Base-by-base conservation (phyloP, 1,284 basidiomycete genomes). In the Ceratobasidium sp. region DNA sequence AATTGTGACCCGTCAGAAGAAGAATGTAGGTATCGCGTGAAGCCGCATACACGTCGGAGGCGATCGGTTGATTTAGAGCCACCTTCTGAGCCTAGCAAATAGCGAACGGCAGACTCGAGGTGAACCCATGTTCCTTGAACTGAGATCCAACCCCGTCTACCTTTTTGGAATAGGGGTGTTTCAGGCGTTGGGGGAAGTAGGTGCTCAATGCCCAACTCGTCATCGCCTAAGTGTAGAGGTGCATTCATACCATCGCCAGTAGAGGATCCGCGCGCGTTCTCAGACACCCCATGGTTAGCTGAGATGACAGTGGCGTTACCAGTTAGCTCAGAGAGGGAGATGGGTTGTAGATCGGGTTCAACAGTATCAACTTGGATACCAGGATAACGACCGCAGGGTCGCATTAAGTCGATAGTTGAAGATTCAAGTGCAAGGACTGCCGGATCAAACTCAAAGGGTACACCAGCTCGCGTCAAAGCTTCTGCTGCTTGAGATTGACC, bases 401-500 rank as follows among this genome's bases (percentile, higher is more conserved):
- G 45, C 63, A 66, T 66, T 14, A 66, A 33, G 48, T 66, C 63
- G 24, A 66, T 53, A 4, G 9, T 19, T 19, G 33, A 33, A 5
- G 14, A 36, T 22, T 51, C 31, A 14, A 29, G 11, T 6, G 7
- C 7, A 9, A 53, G 48, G 19, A 36, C 36, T 6, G 19, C 11
- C 6, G 22, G 62, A 29, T 64, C 29, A 31, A 64, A 64, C 7
- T 64, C 1, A 19, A 64, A 64, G 0, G 24, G 24, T 6, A 53
- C 48, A 14, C 48, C 48, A 53, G 63, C 63, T 1, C 22, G 45
- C 15, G 19, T 36, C 15, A 76, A 27, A 8, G 33, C 31, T 9
- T 1, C 27, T 24, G 56, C 51, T 19, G 75, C 75, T 7, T 44
- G 51, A 27, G 47, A 24, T 6, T 50, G 75, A 17, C 75, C 75